Evolutionary conservation across 2,329 filamentous ascomycete species (phyloP).

Genomic region (Pezicula radicicola): DNA sequence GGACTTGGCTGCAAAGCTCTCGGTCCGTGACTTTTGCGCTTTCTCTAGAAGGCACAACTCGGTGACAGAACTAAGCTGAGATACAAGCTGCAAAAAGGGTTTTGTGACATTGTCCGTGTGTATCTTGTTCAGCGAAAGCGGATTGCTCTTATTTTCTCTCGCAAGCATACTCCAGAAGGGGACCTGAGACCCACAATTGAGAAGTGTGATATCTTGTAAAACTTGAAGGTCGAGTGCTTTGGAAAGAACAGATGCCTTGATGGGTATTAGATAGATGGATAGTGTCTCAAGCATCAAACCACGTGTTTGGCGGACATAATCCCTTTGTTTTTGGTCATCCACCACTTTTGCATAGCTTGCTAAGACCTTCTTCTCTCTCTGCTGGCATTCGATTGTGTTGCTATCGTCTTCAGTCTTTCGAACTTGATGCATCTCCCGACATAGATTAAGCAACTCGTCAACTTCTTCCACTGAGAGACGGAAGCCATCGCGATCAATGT

Average conservation of each 20-base stretch:
- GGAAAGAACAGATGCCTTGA: slow-evolving; percentile 54
- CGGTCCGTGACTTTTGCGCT: slow-evolving; percentile 45
- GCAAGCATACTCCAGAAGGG: slow-evolving; percentile 56
- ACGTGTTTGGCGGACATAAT: slow-evolving; percentile 56
- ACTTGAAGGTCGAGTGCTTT: slow-evolving; percentile 54
- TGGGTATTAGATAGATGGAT: slow-evolving; percentile 55
- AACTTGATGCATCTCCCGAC: too few relatives aligned
- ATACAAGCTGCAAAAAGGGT: slow-evolving; percentile 51
- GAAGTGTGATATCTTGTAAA: slow-evolving; percentile 55
- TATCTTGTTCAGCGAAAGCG: slow-evolving; percentile 53
- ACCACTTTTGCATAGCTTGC: background rate
- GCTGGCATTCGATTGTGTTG: too few relatives aligned
- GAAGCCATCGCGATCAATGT: too few relatives aligned
- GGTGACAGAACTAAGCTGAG: slow-evolving; percentile 49
- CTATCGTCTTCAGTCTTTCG: too few relatives aligned
- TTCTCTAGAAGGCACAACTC: slow-evolving; percentile 60
- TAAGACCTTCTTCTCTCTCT: too few relatives aligned
- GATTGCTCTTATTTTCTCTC: slow-evolving; percentile 48
- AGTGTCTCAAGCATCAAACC: slow-evolving; percentile 55
- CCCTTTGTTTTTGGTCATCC: slow-evolving; percentile 30
- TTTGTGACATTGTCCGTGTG: slow-evolving; percentile 61
- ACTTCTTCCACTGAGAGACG: too few relatives aligned
- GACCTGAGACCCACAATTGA: slow-evolving; percentile 61
- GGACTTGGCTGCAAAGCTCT: slow-evolving; percentile 49
- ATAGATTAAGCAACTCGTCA: too few relatives aligned